Conservation (phyloP, 2,329 filamentous ascomycete species). For the Corniculantispora saksenae region DNA sequence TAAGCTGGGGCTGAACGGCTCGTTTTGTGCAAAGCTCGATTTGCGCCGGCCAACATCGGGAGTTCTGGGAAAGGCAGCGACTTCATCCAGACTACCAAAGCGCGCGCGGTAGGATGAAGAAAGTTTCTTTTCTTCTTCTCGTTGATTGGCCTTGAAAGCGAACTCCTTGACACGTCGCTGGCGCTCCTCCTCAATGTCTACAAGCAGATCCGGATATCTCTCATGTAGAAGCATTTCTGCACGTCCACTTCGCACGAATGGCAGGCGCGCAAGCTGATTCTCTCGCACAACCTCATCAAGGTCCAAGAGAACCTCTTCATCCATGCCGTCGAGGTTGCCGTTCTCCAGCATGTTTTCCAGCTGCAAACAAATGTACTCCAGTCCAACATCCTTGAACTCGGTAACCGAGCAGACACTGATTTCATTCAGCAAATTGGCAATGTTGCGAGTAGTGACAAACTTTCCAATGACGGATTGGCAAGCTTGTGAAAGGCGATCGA, state of each 20-base stretch:
- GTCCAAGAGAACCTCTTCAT: conserved; percentile 78
- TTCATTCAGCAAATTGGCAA: conserved; percentile 80
- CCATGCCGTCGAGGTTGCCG: conserved; percentile 79
- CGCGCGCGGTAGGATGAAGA: conserved; percentile 62
- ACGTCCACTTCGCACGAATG: conserved; percentile 74
- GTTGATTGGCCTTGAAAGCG: conserved; percentile 63
- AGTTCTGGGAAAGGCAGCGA: conserved; percentile 39
- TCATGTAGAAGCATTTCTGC: conserved; percentile 68
- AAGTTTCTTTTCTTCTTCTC: conserved; percentile 64
- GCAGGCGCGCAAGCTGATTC: conserved; percentile 78
- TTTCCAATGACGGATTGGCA: conserved; percentile 83
- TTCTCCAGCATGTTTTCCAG: conserved; percentile 92
- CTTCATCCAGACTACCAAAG: conserved; percentile 67
- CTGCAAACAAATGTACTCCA: conserved; percentile 91
- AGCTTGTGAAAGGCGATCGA: conserved; percentile 84
- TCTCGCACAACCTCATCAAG: conserved; percentile 77
- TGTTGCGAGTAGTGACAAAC: conserved; percentile 84
- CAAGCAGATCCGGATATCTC: conserved; percentile 61
- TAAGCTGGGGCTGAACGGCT: conserved; percentile 65
- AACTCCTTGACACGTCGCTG: conserved; percentile 75
- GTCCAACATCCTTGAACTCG: conserved; percentile 81
- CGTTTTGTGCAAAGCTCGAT: conserved; percentile 50
- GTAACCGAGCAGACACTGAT: conserved; percentile 81
- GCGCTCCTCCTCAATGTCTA: conserved; percentile 68
- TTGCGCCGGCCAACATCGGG: conserved; percentile 49